A percentile compares a stretch with the other conserved stretches of the same genome.
Conservation (phyloP, 139 green algal species). For the Chlorella sorokiniana region DNA sequence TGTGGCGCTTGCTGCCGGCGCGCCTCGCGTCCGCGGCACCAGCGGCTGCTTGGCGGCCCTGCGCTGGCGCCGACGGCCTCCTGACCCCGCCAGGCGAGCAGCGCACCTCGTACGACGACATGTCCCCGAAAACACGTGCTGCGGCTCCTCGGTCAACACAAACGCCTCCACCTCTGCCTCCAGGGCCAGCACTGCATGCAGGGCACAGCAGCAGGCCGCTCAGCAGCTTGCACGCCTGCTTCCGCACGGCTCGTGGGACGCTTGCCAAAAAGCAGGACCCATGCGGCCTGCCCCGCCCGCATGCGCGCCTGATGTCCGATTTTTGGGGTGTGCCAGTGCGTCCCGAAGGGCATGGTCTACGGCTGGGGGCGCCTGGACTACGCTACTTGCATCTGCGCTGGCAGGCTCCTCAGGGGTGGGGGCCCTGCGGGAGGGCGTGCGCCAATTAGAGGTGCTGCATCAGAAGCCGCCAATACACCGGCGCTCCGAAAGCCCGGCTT, state of each 20-base stretch:
- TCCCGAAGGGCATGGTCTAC: constrained; percentile 43
- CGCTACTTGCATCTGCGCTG: not conserved
- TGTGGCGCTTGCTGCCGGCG: no score
- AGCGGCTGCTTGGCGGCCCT: no score
- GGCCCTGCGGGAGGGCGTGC: not conserved
- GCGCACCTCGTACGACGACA: constrained; percentile 53
- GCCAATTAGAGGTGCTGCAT: not conserved
- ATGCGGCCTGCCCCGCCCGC: not conserved
- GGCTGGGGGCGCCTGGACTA: not conserved
- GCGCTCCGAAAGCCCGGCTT: not conserved
- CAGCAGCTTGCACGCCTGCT: not conserved
- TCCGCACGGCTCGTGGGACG: not conserved
- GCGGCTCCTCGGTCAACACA: constrained; percentile 18
- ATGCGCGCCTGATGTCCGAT: constrained; percentile 29
- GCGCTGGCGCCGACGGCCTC: no score
- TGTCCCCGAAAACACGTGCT: constrained; percentile 41
- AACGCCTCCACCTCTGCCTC: constrained; percentile 53
- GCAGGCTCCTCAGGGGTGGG: not conserved
- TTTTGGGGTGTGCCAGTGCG: constrained; percentile 37
- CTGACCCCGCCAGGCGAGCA: no score
- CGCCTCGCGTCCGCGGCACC: no score
- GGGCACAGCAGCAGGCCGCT: not conserved
- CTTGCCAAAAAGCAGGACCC: not conserved
- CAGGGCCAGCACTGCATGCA: constrained; percentile 45
- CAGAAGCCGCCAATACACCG: not conserved